phyloP scores from a whole-genome alignment of 176 grass and related monocot species.

The Carex littledalei region DNA sequence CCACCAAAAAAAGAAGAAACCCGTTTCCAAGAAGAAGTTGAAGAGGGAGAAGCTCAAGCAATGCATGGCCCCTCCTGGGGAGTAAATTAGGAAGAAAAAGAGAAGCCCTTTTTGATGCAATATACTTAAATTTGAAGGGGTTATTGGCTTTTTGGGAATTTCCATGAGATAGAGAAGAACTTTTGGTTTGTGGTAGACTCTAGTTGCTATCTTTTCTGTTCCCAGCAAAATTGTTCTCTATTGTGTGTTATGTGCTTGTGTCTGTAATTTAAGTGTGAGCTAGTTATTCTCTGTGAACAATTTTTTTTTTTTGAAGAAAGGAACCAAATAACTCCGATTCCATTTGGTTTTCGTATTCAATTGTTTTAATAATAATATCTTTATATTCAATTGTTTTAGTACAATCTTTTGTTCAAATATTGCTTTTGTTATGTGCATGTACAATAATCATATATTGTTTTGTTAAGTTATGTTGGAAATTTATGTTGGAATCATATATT shows the following conservation, averaged over 20 bases:
- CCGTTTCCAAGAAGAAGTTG: constrained; percentile 92
- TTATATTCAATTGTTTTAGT: background rate
- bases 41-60: constrained; percentile 97
- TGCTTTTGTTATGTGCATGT: too few relatives aligned
- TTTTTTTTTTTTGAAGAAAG: constrained; percentile 3
- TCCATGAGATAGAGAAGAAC: constrained; percentile 17
- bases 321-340: background rate
- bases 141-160: background rate
- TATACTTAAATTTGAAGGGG: background rate
- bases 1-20: constrained; percentile 92
- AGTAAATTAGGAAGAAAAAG: constrained; percentile 29
- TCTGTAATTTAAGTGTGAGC: constrained; percentile 24
- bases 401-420: too few relatives aligned
- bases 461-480: too few relatives aligned
- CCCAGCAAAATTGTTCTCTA: background rate
- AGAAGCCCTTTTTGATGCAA: background rate
- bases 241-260: background rate
- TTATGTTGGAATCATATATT: too few relatives aligned
- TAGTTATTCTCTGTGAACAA: constrained; percentile 12
- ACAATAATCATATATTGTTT: too few relatives aligned
- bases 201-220: background rate
- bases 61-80: constrained; percentile 78
- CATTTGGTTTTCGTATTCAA: background rate
- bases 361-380: background rate
- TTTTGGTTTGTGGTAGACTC: constrained; percentile 12